Percentiles rank a stretch among this genome's conserved stretches.
Conservation (phyloP, 805 yeast genomes). For the Candida sakaeoensis region DNA sequence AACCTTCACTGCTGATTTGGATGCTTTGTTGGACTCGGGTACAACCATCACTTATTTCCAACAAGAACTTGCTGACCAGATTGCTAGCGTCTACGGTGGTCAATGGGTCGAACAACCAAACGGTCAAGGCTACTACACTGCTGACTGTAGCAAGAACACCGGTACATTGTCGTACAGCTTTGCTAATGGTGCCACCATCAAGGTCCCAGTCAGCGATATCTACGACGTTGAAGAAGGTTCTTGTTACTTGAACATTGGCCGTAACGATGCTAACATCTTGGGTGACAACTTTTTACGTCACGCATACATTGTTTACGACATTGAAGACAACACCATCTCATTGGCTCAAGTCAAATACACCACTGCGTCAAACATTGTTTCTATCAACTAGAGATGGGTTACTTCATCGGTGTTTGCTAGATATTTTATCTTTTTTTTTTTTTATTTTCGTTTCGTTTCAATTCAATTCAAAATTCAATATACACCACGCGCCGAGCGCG, state of each 20-base stretch:
- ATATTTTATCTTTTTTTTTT: too few relatives aligned
- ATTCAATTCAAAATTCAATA: too few relatives aligned
- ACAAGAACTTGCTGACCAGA: constrained; percentile 16
- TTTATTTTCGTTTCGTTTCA: too few relatives aligned
- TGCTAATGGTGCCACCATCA: neutral
- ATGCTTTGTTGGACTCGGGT: constrained; percentile 34
- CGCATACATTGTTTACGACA: constrained; percentile 62
- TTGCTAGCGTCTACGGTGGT: constrained; percentile 11
- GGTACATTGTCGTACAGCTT: constrained; percentile 15
- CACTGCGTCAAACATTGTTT: constrained; percentile 18
- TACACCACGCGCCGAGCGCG: too few relatives aligned
- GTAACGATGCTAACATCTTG: constrained; percentile 28
- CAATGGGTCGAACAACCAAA: constrained; percentile 17
- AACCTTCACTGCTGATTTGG: constrained; percentile 15
- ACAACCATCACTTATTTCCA: constrained; percentile 43
- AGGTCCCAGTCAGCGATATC: neutral
- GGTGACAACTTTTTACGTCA: constrained; percentile 65
- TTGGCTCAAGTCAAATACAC: constrained; percentile 47
- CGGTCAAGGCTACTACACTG: constrained; percentile 35
- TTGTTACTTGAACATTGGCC: constrained; percentile 17
- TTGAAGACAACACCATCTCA: constrained; percentile 53
- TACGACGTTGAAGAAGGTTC: constrained; percentile 35
- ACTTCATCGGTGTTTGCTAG: too few relatives aligned
- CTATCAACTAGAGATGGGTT: neutral
- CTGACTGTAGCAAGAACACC: constrained; percentile 31